A percentile compares a stretch with the other conserved stretches of the same genome.
phyloP scores from a whole-genome alignment of 345 rosid genomes.

The Hypericum androsaemum region DNA sequence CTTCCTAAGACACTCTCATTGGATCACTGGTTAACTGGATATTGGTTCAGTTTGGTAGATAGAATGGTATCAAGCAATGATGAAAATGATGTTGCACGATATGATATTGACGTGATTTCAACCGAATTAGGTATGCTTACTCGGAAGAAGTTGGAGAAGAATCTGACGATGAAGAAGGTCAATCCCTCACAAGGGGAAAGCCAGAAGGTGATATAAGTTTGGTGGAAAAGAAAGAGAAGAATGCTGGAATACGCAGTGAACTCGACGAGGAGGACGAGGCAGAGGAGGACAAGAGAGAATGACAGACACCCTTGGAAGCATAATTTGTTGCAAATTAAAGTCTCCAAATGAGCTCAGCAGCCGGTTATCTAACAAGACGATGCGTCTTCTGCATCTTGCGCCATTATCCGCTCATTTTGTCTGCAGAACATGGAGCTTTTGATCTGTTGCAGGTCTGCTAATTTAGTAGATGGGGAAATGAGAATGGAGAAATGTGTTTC shows the following conservation, averaged over 20 bases:
- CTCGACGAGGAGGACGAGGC: slow-evolving; percentile 39
- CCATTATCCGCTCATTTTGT: no score
- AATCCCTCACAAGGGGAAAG: slow-evolving; percentile 54
- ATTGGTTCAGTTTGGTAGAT: not conserved
- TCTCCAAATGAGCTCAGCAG: no score
- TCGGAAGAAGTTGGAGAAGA: slow-evolving; percentile 58
- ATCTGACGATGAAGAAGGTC: slow-evolving; percentile 56
- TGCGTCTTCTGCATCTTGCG: no score
- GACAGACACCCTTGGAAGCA: slow-evolving; percentile 12
- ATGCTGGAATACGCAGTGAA: slow-evolving; percentile 11
- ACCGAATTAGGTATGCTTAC: slow-evolving; percentile 60
- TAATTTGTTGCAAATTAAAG: no score
- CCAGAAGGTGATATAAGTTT: slow-evolving; percentile 59
- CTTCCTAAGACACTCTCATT: no score
- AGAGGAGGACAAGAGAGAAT: slow-evolving; percentile 79
- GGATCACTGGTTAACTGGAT: not conserved
- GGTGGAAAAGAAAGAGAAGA: slow-evolving; percentile 48
- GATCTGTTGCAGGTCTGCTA: no score
- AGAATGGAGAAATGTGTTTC: no score
- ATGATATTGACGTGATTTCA: slow-evolving; percentile 11
- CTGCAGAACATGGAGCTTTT: no score
- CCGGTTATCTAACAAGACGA: no score
- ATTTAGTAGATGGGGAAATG: no score
- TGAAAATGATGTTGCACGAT: not conserved
- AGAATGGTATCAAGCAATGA: no score